A percentile compares a stretch with the other conserved stretches of the same genome.
Evolutionary conservation across 2,329 filamentous ascomycete species (phyloP).

Genomic region (Leptosphaerulina australis): DNA sequence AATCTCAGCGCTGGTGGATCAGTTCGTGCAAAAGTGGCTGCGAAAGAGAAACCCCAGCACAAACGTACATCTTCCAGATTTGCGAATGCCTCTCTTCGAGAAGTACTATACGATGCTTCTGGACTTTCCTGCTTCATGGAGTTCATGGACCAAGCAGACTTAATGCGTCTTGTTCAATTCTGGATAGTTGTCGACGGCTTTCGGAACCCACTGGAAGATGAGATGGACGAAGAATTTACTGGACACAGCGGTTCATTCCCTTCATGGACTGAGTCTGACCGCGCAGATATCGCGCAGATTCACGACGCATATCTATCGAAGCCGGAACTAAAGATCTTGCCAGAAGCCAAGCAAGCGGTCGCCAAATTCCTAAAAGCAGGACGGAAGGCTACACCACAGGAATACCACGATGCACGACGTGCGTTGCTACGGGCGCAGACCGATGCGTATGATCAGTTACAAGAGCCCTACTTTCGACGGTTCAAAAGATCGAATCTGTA

Average conservation of each 20-base stretch:
- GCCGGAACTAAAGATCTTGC: constrained; percentile 78
- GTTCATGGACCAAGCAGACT: constrained; percentile 90
- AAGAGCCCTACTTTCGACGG: constrained; percentile 75
- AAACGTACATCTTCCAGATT: constrained; percentile 64
- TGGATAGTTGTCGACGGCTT: constrained; percentile 98
- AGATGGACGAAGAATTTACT: constrained; percentile 68
- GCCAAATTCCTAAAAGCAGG: constrained; percentile 80
- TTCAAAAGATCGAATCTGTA: constrained; percentile 95
- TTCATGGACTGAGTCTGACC: constrained; percentile 82
- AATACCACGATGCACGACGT: constrained; percentile 82
- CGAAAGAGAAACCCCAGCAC: constrained; percentile 47
- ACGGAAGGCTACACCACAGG: constrained; percentile 73
- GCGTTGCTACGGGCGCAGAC: constrained; percentile 84
- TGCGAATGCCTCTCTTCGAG: constrained; percentile 76
- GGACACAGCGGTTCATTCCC: constrained; percentile 58
- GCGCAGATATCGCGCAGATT: constrained; percentile 87
- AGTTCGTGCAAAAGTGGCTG: constrained; percentile 48
- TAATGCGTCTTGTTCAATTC: constrained; percentile 93
- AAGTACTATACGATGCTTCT: constrained; percentile 87
- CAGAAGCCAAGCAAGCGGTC: constrained; percentile 71
- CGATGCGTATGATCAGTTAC: constrained; percentile 81
- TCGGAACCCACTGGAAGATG: constrained; percentile 89
- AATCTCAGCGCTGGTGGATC: constrained; percentile 74
- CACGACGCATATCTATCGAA: constrained; percentile 86
- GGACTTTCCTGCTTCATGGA: constrained; percentile 99